Evolutionary conservation across 2,329 filamentous ascomycete species (phyloP).

Genomic region (Arthrobotrys musiformis): DNA sequence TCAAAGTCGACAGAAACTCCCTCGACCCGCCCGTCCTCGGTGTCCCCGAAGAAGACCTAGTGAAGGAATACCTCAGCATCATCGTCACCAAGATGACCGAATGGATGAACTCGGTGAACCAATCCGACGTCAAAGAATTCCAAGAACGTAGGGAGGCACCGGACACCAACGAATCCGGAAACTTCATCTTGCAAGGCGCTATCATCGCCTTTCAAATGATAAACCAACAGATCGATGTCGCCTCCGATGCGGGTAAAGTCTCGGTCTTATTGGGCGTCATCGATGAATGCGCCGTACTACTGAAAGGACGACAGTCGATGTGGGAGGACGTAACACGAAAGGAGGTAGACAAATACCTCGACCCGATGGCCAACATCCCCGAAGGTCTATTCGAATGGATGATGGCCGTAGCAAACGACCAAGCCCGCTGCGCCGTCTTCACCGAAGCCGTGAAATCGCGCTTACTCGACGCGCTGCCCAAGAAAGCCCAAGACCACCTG

Average conservation of each 20-base stretch:
- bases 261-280: conserved; percentile 96
- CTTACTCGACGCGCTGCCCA: conserved; percentile 82
- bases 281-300: conserved; percentile 90
- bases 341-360: conserved; percentile 79
- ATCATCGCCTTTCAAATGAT: conserved; percentile 91
- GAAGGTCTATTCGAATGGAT: conserved; percentile 78
- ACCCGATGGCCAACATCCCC: conserved; percentile 58
- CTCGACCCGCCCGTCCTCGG: conserved; percentile 88
- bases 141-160: conserved; percentile 70
- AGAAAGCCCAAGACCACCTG: conserved; percentile 83
- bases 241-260: conserved; percentile 81
- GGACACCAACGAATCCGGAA: conserved; percentile 58
- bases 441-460: conserved; percentile 76
- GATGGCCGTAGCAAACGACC: conserved; percentile 95
- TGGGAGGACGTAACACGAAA: conserved; percentile 91
- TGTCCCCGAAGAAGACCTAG: conserved; percentile 86
- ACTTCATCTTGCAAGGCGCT: conserved; percentile 59
- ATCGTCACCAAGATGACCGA: conserved; percentile 96
- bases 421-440: conserved; percentile 98
- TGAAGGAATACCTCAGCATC: conserved; percentile 91
- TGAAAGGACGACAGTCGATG: conserved; percentile 81
- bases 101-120: conserved; percentile 95
- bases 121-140: conserved; percentile 83
- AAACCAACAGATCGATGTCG: conserved; percentile 87
- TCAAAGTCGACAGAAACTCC: conserved; percentile 81